A percentile compares a stretch with the other conserved stretches of the same genome.
Evolutionary conservation across 2,329 filamentous ascomycete genomes (phyloP).

Genomic region (Penicillium crustosum): DNA sequence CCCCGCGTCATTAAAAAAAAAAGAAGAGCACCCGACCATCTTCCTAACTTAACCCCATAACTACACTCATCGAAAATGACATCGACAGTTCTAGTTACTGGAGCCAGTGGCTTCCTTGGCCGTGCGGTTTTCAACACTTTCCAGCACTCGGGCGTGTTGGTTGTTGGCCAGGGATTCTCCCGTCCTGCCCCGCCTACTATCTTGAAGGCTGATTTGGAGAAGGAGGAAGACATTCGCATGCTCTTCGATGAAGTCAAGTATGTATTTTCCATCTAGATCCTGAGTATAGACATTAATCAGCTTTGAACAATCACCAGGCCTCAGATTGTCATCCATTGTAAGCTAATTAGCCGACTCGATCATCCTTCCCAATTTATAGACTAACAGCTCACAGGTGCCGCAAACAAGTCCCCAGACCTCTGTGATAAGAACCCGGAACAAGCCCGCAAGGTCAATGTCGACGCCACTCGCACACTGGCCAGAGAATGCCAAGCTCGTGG

Average conservation of each 20-base stretch:
- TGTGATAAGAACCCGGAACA: conserved; percentile 77
- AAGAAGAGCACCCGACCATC: background rate
- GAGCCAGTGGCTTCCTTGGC: conserved; percentile 80
- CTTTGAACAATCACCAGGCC: conserved; percentile 53
- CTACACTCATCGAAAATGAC: conserved; percentile 32
- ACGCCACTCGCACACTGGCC: conserved; percentile 67
- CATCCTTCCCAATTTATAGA: background rate
- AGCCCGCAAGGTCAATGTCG: conserved; percentile 71
- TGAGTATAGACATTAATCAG: background rate
- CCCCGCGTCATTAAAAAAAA: conserved; percentile 13
- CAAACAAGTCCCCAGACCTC: conserved; percentile 83
- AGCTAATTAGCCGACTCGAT: conserved; percentile 29
- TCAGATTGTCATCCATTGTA: conserved; percentile 78
- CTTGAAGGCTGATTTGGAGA: conserved; percentile 56
- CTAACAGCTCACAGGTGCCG: conserved; percentile 61
- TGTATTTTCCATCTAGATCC: conserved; percentile 16
- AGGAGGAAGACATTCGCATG: conserved; percentile 46
- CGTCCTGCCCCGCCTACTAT: conserved; percentile 70
- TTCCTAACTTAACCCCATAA: background rate
- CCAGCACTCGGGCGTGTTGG: conserved; percentile 64
- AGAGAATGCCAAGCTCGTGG: conserved; percentile 59
- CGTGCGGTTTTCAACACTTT: conserved; percentile 75
- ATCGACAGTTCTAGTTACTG: conserved; percentile 71
- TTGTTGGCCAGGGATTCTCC: conserved; percentile 71
- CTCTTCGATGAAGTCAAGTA: conserved; percentile 56